Evolutionary conservation across 2,329 filamentous ascomycete genomes (phyloP).

Genomic region (Colletotrichum sojae): DNA sequence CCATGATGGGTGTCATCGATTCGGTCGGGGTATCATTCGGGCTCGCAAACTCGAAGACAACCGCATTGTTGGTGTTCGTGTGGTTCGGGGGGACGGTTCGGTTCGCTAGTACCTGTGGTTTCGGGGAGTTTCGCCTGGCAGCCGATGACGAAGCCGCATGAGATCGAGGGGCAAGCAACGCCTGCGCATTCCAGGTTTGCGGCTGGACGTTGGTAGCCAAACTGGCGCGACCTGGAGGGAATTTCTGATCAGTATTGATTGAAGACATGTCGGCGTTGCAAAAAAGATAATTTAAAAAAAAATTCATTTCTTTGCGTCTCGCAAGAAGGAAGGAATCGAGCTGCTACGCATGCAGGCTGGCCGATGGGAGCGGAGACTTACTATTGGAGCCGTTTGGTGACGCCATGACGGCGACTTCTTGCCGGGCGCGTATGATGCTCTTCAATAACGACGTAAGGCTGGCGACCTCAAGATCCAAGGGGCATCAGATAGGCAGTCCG

Average conservation of each 20-base stretch:
- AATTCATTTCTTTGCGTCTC: too few relatives aligned
- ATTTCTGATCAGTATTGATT: slow-evolving; percentile 23
- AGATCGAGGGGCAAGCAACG: slow-evolving; percentile 39
- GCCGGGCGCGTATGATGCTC: background rate
- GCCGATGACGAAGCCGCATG: slow-evolving; percentile 14
- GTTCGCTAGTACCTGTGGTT: slow-evolving; percentile 32
- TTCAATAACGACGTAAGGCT: background rate
- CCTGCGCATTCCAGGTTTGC: slow-evolving; percentile 39
- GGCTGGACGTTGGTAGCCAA: slow-evolving; percentile 34
- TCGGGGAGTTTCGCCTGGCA: slow-evolving; percentile 33
- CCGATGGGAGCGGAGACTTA: slow-evolving; percentile 18
- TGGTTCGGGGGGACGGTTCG: slow-evolving; percentile 27
- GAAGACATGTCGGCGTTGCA: too few relatives aligned
- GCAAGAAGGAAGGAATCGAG: background rate
- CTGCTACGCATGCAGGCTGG: too few relatives aligned
- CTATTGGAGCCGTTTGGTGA: slow-evolving; percentile 40
- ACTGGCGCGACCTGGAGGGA: slow-evolving; percentile 32
- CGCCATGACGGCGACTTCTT: slow-evolving; percentile 34
- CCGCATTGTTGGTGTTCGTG: slow-evolving; percentile 46
- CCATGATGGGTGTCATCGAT: slow-evolving; percentile 49
- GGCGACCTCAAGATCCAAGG: slow-evolving; percentile 8
- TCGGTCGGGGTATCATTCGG: slow-evolving; percentile 49
- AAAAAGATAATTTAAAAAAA: too few relatives aligned
- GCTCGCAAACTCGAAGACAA: slow-evolving; percentile 61
- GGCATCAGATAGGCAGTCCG: slow-evolving; percentile 28